These are phyloP conservation scores for Xylariaceae sp. DNA, from an alignment of 2,329 filamentous ascomycete species.

Conservation along the genomic window DNA sequence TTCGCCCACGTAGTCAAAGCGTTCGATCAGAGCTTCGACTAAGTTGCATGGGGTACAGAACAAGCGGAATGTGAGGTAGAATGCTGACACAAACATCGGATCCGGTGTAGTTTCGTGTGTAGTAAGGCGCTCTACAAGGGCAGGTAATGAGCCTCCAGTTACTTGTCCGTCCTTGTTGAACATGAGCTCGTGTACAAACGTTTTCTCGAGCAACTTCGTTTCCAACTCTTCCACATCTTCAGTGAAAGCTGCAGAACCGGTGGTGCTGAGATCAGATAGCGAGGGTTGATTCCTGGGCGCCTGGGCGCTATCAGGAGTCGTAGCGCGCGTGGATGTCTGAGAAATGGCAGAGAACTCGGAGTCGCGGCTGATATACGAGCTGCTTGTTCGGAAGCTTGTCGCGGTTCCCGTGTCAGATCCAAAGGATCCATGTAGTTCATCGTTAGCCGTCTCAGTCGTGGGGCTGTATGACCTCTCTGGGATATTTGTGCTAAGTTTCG, in stretches of 20 bases:
- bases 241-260: slow-evolving; percentile 59
- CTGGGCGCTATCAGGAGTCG: slow-evolving; percentile 66
- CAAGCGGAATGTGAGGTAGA: slow-evolving; percentile 91
- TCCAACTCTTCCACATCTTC: slow-evolving; percentile 79
- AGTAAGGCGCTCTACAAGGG: slow-evolving; percentile 89
- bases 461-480: slow-evolving; percentile 45
- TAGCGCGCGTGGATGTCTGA: slow-evolving; percentile 78
- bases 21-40: slow-evolving; percentile 75
- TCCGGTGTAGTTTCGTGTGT: slow-evolving; percentile 91
- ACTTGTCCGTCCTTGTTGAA: slow-evolving; percentile 93
- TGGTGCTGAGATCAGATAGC: slow-evolving; percentile 61
- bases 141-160: slow-evolving; percentile 84
- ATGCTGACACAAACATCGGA: slow-evolving; percentile 84
- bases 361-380: slow-evolving; percentile 72
- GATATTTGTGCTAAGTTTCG: slow-evolving; percentile 50
- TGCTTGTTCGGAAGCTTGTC: slow-evolving; percentile 71
- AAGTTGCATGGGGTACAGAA: slow-evolving; percentile 80
- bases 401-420: slow-evolving; percentile 66
- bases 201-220: slow-evolving; percentile 80
- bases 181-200: slow-evolving; percentile 84
- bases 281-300: slow-evolving; percentile 56
- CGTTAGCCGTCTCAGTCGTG: slow-evolving; percentile 42
- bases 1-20: slow-evolving; percentile 87
- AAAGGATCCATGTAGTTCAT: slow-evolving; percentile 50
- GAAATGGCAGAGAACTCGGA: slow-evolving; percentile 78